These are phyloP conservation scores for Monosporascus sp. DNA, from an alignment of 2,329 filamentous ascomycete genomes.

Conservation along the genomic window DNA sequence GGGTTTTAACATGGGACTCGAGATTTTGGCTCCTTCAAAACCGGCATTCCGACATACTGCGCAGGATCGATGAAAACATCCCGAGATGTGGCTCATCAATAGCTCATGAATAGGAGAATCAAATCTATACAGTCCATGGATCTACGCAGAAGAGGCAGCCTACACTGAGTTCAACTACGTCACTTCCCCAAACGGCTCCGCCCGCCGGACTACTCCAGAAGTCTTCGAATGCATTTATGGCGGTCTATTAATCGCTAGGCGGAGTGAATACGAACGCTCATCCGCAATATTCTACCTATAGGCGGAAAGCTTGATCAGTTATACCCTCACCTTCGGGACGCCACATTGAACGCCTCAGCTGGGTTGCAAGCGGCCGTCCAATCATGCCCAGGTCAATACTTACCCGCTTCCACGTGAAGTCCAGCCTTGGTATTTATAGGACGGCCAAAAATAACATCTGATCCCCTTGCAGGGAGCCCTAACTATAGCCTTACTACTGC, in stretches of 20 bases:
- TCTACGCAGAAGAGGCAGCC: background rate
- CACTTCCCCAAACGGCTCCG: background rate
- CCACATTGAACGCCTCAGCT: slow-evolving; percentile 2
- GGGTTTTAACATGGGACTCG: no score
- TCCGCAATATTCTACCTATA: background rate
- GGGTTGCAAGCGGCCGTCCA: background rate
- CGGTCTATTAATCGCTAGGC: background rate
- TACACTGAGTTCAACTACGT: background rate
- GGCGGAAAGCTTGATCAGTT: background rate
- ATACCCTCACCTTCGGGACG: slow-evolving; percentile 1
- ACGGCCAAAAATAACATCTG: background rate
- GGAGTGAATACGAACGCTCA: background rate
- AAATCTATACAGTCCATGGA: background rate
- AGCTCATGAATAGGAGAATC: background rate
- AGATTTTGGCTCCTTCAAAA: no score
- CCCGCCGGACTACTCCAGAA: background rate
- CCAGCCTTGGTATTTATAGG: background rate
- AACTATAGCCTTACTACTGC: background rate
- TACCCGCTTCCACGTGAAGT: background rate
- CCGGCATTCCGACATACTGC: no score
- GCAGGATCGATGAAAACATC: no score
- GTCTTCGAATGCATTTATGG: background rate
- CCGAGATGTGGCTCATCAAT: background rate
- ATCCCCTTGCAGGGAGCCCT: background rate
- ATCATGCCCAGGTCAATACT: background rate